Evolutionary conservation across 108 stramenopile genomes (phyloP), one percentile per base, ranked within the genome.

Genomic region (Cyclotella choctawhatcheeana): DNA sequence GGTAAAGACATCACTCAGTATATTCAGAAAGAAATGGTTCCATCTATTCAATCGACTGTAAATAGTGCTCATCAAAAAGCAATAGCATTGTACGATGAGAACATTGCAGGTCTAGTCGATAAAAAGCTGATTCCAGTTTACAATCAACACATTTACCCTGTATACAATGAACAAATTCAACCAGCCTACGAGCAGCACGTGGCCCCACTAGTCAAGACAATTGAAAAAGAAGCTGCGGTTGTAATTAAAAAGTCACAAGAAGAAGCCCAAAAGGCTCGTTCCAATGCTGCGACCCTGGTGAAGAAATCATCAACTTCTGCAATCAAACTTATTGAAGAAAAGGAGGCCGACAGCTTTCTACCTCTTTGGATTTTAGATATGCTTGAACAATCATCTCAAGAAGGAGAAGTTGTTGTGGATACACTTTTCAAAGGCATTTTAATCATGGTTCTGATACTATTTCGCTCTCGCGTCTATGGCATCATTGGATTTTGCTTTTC

Each of bases 121-220:
- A 60, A 54, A 32, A 61, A 67, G 22, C 44, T 72, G 18, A 30
- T 48, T 21, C 70, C 70, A 24, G 33, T 66, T 29, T 77, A 77
- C 62, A 67, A 81, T 64, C 50, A 76, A 50, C 74, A 76, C 43
- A 29, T 81, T 40, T 65, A 50, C 30, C 80, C 80, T 3, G 69
- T 77, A 16, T 81, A 71, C 75, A 76, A 71, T 30, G 17, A 76
- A 59, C 50, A 72, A 22, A 37, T 76, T 29, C 55, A 51, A 25
- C 80, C 80, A 4, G 62, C 61, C 12, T 81, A 71, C 75, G 71
- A 76, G 33, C 17, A 76, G 34, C 50, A 72, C 31, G 44, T 76
- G 18, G 51, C 76, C 20, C 80, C 80, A 6, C 48, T 71, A 29
- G 69, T 77, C 20, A 71, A 71, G 30, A 43, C 44, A 20, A 71